Base-by-base conservation (phyloP, 2,329 filamentous ascomycete genomes). In the Diaporthe caulivora region DNA sequence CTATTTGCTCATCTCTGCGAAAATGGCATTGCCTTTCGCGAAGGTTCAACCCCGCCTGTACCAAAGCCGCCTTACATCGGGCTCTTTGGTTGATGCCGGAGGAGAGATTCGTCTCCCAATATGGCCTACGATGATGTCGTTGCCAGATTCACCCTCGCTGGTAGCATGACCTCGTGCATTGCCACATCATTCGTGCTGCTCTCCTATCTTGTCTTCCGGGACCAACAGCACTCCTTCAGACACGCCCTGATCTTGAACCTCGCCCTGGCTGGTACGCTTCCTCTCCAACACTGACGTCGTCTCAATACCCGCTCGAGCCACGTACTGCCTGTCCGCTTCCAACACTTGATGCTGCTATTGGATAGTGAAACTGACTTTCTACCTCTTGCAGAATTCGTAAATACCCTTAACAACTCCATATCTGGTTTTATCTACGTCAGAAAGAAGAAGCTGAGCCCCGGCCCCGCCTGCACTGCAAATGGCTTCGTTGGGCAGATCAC, bases 401-500 rank as follows among this genome's bases (percentile, higher is more conserved):
- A 86, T 75, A 81, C 81, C 42, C 75, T 82, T 8, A 84, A 85
- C 77, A 86, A 86, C 75, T 80, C 81, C 2, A 77, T 84, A 13
- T 86, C 84, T 0, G 85, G 85, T 29, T 77, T 82, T 31, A 78
- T 81, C 44, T 80, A 81, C 10, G 75, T 84, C 3, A 72, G 74
- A 2, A 77, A 79, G 29, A 75, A 74, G 0, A 75, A 80, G 18
- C 76, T 84, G n/a, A 37, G 68, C 9, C 73, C 79, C 13, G 81
- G 82, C 11, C 17, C 77, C 0, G 81, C 80, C 4, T 87, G 85
- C 74, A 79, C 79, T 9, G 73, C 82, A 26, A 87, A 86, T 76
- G 86, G 84, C 47, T 86, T 83, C 77, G 74, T 86, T 51, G 84
- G 84, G 26, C 86, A 87, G 71, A 78, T 86, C 51, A 85, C 83